Conservation (phyloP, 2,329 filamentous ascomycete species). For the Chaetomium sp. region DNA sequence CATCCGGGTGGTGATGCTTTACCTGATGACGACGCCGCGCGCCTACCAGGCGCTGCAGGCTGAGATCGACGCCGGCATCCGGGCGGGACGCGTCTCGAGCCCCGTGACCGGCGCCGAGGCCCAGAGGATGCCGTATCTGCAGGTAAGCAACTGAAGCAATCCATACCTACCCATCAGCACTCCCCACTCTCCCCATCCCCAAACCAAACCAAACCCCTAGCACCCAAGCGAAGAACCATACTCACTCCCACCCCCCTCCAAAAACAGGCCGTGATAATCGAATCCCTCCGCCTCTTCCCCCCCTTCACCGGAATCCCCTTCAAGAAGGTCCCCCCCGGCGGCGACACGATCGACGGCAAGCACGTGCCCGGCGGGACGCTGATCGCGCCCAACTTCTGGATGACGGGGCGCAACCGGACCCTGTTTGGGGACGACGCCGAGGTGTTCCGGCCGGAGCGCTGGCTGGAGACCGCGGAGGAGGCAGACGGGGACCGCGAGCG, state of each 20-base stretch:
- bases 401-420: constrained; percentile 26
- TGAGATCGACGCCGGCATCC: constrained; percentile 30
- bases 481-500: background rate
- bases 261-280: constrained; percentile 33
- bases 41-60: constrained; percentile 33
- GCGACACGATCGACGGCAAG: constrained; percentile 38
- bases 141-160: constrained; percentile 13
- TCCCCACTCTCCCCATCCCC: too few relatives aligned
- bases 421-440: constrained; percentile 45
- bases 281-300: constrained; percentile 33
- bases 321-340: constrained; percentile 37
- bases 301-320: constrained; percentile 33
- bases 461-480: constrained; percentile 42
- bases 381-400: constrained; percentile 32
- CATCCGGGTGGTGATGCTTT: constrained; percentile 36
- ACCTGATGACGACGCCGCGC: constrained; percentile 34
- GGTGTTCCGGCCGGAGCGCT: constrained; percentile 50
- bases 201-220: too few relatives aligned
- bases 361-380: constrained; percentile 39
- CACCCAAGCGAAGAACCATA: too few relatives aligned
- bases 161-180: too few relatives aligned
- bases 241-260: too few relatives aligned
- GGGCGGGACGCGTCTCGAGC: constrained; percentile 19
- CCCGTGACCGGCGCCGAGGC: constrained; percentile 29
- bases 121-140: constrained; percentile 31